Percentiles rank a stretch among this genome's conserved stretches.
Evolutionary conservation across 2,329 filamentous ascomycete species (phyloP).

Genomic region (Talaromyces albobiverticillius): DNA sequence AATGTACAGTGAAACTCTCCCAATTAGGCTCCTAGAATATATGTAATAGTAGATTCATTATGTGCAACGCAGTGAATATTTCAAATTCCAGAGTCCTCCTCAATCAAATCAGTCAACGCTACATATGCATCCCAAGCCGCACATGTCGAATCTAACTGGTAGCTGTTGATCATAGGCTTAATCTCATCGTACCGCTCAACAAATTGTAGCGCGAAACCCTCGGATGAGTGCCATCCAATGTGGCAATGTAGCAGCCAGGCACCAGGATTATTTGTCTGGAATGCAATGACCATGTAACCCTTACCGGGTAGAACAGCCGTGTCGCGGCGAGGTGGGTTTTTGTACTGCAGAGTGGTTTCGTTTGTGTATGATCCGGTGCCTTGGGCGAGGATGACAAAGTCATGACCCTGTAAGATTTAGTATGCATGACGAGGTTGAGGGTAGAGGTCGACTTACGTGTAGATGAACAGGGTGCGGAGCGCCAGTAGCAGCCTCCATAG

Average conservation of each 20-base stretch:
- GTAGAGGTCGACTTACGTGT: conserved; percentile 35
- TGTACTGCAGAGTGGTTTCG: background rate
- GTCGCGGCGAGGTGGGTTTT: conserved; percentile 39
- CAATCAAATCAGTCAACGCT: conserved; percentile 31
- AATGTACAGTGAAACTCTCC: too few species aligned
- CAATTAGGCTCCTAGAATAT: too few species aligned
- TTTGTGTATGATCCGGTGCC: conserved; percentile 33
- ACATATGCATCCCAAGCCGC: conserved; percentile 19
- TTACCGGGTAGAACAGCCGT: conserved; percentile 34
- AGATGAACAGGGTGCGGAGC: conserved; percentile 62
- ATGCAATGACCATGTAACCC: conserved; percentile 41
- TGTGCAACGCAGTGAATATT: background rate
- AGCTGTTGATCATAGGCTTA: conserved; percentile 19
- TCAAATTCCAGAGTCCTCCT: background rate
- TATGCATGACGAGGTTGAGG: background rate
- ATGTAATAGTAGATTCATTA: too few species aligned
- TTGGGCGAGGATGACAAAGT: conserved; percentile 65
- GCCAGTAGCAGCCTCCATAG: conserved; percentile 23
- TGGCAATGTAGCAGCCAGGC: conserved; percentile 46
- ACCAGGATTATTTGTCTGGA: conserved; percentile 42
- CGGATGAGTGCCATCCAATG: conserved; percentile 30
- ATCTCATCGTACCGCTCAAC: conserved; percentile 29
- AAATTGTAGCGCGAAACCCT: conserved; percentile 26
- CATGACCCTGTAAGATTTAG: conserved; percentile 50
- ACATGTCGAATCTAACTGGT: conserved; percentile 17